phyloP scores from a whole-genome alignment of 306 rosid species.

The Geum urbanum region DNA sequence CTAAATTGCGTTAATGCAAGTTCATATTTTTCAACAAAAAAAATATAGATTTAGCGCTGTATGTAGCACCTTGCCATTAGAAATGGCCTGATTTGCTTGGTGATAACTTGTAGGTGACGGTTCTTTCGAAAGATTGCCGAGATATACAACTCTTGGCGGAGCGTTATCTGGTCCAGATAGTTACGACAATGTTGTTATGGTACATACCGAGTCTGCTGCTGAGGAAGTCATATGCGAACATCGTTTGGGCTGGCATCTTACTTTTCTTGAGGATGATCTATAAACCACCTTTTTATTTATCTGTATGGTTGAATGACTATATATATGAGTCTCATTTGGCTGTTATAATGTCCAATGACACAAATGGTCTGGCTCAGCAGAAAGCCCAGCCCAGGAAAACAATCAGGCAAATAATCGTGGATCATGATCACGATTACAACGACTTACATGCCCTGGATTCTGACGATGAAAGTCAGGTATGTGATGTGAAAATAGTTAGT shows the following conservation, averaged over 20 bases:
- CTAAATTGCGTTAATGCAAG: too few relatives aligned
- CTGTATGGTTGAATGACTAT: not conserved
- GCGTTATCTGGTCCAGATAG: conserved; percentile 49
- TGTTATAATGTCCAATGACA: conserved; percentile 61
- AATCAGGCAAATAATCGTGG: too few relatives aligned
- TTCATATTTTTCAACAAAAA: too few relatives aligned
- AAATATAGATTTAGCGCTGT: too few relatives aligned
- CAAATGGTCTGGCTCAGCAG: conserved; percentile 94
- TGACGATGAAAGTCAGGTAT: too few relatives aligned
- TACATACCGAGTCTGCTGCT: conserved; percentile 46
- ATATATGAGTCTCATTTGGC: not conserved
- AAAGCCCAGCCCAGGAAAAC: conserved; percentile 82
- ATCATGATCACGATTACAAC: too few relatives aligned
- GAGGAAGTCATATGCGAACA: conserved; percentile 73
- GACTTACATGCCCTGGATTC: too few relatives aligned
- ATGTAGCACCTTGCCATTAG: too few relatives aligned
- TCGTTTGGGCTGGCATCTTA: conserved; percentile 49
- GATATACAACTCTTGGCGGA: conserved; percentile 89
- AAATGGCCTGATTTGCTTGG: conserved; percentile 9
- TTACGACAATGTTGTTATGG: conserved; percentile 30
- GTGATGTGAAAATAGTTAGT: too few relatives aligned
- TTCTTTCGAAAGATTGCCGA: conserved; percentile 91
- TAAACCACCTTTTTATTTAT: not conserved
- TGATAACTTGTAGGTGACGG: conserved; percentile 55
- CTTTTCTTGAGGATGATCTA: conserved; percentile 1